Evolutionary conservation across 495 filamentous ascomycete species (phyloP).

Genomic region (Astrocystis sublimbata): DNA sequence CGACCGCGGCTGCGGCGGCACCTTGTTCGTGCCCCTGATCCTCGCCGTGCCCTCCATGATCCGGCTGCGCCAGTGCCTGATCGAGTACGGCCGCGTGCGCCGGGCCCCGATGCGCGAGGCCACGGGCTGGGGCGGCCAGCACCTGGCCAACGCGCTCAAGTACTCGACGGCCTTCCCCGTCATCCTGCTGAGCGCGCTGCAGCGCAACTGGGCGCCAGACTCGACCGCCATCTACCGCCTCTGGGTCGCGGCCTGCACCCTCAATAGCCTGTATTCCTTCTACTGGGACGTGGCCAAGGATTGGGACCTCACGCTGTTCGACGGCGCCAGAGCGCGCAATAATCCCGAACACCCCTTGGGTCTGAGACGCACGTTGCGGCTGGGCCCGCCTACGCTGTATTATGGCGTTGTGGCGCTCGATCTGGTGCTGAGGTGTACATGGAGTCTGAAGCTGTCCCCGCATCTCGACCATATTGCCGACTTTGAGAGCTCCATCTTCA

Average conservation of each 20-base stretch:
- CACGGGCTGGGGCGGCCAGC: conserved; percentile 71
- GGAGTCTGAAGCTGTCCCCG: conserved; percentile 80
- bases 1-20: conserved; percentile 76
- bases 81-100: conserved; percentile 77
- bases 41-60: conserved; percentile 80
- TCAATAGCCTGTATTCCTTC: conserved; percentile 91
- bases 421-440: conserved; percentile 80
- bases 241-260: conserved; percentile 62
- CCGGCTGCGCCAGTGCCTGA: conserved; percentile 88
- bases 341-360: conserved; percentile 71
- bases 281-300: conserved; percentile 98
- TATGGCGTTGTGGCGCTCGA: conserved; percentile 81
- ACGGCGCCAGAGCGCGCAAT: conserved; percentile 43
- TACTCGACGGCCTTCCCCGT: conserved; percentile 92
- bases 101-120: conserved; percentile 46
- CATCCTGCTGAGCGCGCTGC: conserved; percentile 71
- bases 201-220: conserved; percentile 63
- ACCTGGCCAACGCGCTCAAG: conserved; percentile 89
- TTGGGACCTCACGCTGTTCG: conserved; percentile 91
- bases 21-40: conserved; percentile 73
- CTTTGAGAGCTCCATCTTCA: conserved; percentile 78
- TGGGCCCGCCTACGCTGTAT: conserved; percentile 69
- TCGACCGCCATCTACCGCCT: conserved; percentile 45
- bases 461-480: conserved; percentile 80
- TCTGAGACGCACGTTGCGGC: conserved; percentile 69